These are phyloP conservation scores for Chlamydomonas reinhardtii DNA, from an alignment of 163 green algal species.

Conservation along the genomic window DNA sequence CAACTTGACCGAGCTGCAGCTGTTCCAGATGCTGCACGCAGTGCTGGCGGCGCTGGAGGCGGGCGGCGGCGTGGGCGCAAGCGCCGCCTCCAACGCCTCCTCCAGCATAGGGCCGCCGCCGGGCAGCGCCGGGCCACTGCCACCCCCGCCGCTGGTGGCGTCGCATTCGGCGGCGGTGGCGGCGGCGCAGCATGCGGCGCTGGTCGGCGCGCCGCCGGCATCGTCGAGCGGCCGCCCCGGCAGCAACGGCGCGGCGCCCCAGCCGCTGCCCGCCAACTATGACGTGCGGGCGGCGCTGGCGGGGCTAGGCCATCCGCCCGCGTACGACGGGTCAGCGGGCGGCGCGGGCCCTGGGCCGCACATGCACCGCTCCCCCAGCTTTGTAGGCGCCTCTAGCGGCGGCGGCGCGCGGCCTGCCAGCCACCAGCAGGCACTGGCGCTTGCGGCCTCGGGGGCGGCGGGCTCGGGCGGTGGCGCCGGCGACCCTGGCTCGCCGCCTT, in stretches of 20 bases:
- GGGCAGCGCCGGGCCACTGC: not conserved
- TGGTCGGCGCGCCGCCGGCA: not conserved
- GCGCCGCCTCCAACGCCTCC: not conserved
- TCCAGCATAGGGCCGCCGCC: not conserved
- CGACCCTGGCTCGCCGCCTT: too few species aligned
- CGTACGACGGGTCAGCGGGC: not conserved
- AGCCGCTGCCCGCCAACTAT: constrained; percentile 28
- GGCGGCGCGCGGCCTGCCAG: not conserved
- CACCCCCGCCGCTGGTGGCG: constrained; percentile 37
- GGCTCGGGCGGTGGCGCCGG: not conserved
- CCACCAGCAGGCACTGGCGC: not conserved
- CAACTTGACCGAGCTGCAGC: constrained; percentile 42
- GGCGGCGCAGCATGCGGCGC: constrained; percentile 3
- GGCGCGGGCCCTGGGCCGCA: not conserved
- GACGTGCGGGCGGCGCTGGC: constrained; percentile 9
- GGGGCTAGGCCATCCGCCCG: not conserved
- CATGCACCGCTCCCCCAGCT: not conserved
- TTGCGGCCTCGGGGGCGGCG: not conserved
- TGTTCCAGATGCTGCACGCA: constrained; percentile 42
- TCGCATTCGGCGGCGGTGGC: constrained; percentile 10
- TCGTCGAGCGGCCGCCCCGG: not conserved
- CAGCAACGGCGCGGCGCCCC: constrained; percentile 24
- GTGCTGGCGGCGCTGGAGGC: constrained; percentile 46
- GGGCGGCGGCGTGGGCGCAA: not conserved
- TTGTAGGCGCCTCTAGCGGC: not conserved